Evolutionary conservation across 202 grass and related monocot species (phyloP).

Genomic region (Tripidium arundinaceum): DNA sequence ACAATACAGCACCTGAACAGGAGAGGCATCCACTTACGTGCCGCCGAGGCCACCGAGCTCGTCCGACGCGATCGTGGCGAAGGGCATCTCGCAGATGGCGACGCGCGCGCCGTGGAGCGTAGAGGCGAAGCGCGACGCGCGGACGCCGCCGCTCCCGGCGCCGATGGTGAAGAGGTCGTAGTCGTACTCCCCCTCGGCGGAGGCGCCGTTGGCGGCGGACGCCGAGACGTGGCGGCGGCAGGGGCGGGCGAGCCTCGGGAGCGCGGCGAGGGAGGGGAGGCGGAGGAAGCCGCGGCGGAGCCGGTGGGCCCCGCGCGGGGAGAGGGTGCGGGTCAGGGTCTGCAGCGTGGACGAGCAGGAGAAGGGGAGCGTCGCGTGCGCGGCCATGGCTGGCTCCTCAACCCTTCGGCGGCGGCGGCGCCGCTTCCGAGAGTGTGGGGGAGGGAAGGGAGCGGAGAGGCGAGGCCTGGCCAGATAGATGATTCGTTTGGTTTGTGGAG

Average conservation of each 20-base stretch:
- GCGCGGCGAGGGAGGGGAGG: constrained; percentile 30
- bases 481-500: constrained; percentile 22
- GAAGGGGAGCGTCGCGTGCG: constrained; percentile 47
- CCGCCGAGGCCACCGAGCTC: constrained; percentile 70
- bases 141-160: constrained; percentile 91
- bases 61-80: constrained; percentile 70
- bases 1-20: neutral
- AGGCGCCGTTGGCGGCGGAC: constrained; percentile 32
- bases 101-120: constrained; percentile 65
- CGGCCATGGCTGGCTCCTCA: constrained; percentile 41
- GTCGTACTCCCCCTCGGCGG: constrained; percentile 47
- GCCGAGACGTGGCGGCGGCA: constrained; percentile 22
- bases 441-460: constrained; percentile 3
- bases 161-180: constrained; percentile 96
- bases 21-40: constrained; percentile 55
- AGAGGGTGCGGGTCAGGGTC: constrained; percentile 42
- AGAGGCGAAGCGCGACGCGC: constrained; percentile 84
- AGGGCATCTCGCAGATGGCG: constrained; percentile 89
- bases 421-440: constrained; percentile 26
- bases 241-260: constrained; percentile 25
- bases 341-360: constrained; percentile 58
- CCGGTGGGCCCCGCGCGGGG: constrained; percentile 25
- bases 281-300: constrained; percentile 31
- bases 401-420: neutral
- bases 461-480: constrained; percentile 10